Percentiles rank a stretch among this genome's conserved stretches.
Conservation (phyloP, 768 basidiomycete genomes). For the Boletus patriciae region DNA sequence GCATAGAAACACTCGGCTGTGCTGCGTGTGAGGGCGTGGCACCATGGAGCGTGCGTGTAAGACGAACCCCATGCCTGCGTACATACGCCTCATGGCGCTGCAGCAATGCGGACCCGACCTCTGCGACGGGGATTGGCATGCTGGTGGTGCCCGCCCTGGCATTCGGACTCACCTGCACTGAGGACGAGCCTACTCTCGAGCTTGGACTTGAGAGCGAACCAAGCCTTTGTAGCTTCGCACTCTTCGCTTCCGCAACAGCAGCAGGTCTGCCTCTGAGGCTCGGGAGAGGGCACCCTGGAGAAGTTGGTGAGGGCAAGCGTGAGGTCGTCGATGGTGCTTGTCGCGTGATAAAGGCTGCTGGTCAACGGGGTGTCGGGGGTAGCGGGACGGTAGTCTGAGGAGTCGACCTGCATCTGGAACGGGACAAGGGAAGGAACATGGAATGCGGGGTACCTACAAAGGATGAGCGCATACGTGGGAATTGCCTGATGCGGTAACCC, state of each 20-base stretch:
- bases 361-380: constrained; percentile 54
- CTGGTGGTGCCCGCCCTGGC: not conserved
- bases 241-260: constrained; percentile 70
- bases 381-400: constrained; percentile 36
- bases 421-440: not conserved
- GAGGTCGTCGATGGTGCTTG: constrained; percentile 74
- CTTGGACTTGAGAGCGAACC: constrained; percentile 63
- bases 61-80: constrained; percentile 62
- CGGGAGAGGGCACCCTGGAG: constrained; percentile 74
- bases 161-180: constrained; percentile 70
- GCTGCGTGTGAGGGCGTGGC: constrained; percentile 14
- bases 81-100: constrained; percentile 87
- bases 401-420: constrained; percentile 25
- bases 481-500: constrained; percentile 15
- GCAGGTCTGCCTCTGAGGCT: constrained; percentile 47
- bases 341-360: constrained; percentile 52
- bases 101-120: constrained; percentile 87
- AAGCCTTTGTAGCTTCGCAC: constrained; percentile 63
- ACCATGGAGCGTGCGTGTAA: constrained; percentile 7
- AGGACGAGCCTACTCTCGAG: constrained; percentile 77
- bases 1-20: constrained; percentile 17
- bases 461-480: constrained; percentile 15
- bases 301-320: constrained; percentile 71
- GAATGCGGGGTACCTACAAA: constrained; percentile 1
- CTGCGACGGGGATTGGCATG: constrained; percentile 38